Evolutionary conservation across 2,329 filamentous ascomycete species (phyloP).

Genomic region (Penicillium psychrosexuale): DNA sequence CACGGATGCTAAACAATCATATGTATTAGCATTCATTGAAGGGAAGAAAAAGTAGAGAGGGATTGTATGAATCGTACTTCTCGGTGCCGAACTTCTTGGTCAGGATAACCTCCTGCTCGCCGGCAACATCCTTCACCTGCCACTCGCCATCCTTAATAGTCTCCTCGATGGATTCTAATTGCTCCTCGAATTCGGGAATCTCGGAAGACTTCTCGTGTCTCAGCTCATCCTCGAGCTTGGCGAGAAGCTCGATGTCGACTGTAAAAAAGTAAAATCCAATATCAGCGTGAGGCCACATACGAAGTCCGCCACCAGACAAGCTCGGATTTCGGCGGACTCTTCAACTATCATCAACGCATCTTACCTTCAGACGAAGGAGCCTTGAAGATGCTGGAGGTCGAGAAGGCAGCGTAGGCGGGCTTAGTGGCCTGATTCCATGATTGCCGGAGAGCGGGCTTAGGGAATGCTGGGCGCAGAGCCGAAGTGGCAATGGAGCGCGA

Average conservation of each 20-base stretch:
- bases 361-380: conserved; percentile 49
- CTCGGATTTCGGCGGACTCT: not conserved
- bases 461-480: conserved; percentile 49
- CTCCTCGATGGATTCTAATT: conserved; percentile 85
- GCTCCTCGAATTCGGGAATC: conserved; percentile 67
- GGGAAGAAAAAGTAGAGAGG: not conserved
- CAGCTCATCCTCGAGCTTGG: conserved; percentile 82
- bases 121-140: conserved; percentile 72
- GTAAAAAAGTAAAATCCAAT: conserved; percentile 4
- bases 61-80: conserved; percentile 57
- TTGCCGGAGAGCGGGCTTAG: conserved; percentile 51
- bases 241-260: conserved; percentile 75
- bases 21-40: not conserved
- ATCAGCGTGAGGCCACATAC: conserved; percentile 2
- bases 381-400: conserved; percentile 42
- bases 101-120: conserved; percentile 83
- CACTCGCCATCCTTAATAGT: conserved; percentile 84
- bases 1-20: conserved; percentile 58
- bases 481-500: conserved; percentile 55
- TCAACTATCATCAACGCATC: conserved; percentile 2
- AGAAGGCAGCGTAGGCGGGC: conserved; percentile 47
- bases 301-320: not conserved
- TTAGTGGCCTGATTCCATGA: conserved; percentile 46
- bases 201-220: conserved; percentile 79
- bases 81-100: conserved; percentile 82